Evolutionary conservation across 2,329 filamentous ascomycete genomes (phyloP).

Genomic region (Hymenoscyphus occultus): DNA sequence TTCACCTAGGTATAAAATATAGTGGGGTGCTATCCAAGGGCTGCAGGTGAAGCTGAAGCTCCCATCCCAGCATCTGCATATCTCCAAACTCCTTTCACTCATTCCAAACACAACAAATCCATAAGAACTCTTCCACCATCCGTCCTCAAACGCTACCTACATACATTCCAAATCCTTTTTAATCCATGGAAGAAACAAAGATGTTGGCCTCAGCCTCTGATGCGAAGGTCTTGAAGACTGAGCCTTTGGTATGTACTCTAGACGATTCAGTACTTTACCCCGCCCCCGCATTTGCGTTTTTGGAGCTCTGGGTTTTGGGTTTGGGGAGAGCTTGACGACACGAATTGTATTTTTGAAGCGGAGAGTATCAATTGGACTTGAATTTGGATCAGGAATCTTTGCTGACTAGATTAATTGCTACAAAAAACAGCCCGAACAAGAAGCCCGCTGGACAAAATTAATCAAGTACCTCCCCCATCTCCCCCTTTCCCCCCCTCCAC

Average conservation of each 20-base stretch:
- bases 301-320: neutral
- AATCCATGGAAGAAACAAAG: neutral
- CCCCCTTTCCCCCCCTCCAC: neutral
- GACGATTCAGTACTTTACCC: neutral
- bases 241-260: conserved; percentile 8
- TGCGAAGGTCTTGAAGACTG: conserved; percentile 16
- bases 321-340: neutral
- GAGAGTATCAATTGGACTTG: no score
- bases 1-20: no score
- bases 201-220: conserved; percentile 14
- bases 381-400: no score
- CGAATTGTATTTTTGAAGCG: neutral
- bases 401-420: neutral
- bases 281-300: neutral
- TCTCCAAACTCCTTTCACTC: neutral
- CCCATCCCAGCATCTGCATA: neutral
- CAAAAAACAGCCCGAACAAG: conserved; percentile 30
- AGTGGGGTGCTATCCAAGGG: no score
- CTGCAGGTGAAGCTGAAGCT: no score
- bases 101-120: neutral
- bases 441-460: conserved; percentile 60
- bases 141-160: neutral
- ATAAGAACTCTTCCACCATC: neutral
- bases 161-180: neutral
- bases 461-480: conserved; percentile 46